Conservation (phyloP, 352 stramenopile species). For the Globisporangium okanoganense region DNA sequence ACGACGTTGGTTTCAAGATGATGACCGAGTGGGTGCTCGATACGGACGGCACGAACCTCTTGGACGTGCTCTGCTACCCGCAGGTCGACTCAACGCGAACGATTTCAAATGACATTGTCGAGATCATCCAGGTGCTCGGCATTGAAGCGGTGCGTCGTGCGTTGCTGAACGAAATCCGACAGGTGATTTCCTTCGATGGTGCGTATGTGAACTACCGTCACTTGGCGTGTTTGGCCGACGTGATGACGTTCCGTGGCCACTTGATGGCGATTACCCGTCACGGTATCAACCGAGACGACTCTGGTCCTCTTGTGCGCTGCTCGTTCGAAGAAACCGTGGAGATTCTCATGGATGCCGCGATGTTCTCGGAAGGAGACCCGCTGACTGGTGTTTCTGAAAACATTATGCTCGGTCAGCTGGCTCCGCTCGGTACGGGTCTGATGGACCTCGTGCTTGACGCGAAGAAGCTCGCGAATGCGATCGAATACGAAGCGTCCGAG, state of each 20-base stretch:
- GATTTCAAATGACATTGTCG: constrained; percentile 99
- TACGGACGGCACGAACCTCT: constrained; percentile 98
- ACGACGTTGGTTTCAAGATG: constrained; percentile 93
- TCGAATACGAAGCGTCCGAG: constrained; percentile 95
- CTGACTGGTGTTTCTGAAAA: constrained; percentile 98
- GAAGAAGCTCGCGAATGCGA: constrained; percentile 96
- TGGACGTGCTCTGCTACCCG: constrained; percentile 96
- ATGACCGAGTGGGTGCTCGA: constrained; percentile 98
- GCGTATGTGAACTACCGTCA: constrained; percentile 99
- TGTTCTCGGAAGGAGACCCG: constrained; percentile 97
- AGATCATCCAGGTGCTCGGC: constrained; percentile 97
- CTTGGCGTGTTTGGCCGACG: constrained; percentile 97
- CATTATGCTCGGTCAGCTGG: constrained; percentile 98
- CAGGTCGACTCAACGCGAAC: constrained; percentile 96
- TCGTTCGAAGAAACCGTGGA: constrained; percentile 99
- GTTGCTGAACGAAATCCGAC: constrained; percentile 95
- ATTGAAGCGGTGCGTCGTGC: constrained; percentile 89
- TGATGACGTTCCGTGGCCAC: constrained; percentile 98
- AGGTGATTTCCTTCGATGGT: constrained; percentile 99
- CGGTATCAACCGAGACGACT: constrained; percentile 99
- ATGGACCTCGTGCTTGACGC: constrained; percentile 98
- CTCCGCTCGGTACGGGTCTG: constrained; percentile 94
- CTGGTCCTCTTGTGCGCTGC: constrained; percentile 95
- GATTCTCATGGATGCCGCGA: constrained; percentile 98
- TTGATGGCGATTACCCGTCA: constrained; percentile 98